Evolutionary conservation across 805 yeast species (phyloP), one percentile per base, ranked within the genome.

Genomic region (Metschnikowia hibisci): DNA sequence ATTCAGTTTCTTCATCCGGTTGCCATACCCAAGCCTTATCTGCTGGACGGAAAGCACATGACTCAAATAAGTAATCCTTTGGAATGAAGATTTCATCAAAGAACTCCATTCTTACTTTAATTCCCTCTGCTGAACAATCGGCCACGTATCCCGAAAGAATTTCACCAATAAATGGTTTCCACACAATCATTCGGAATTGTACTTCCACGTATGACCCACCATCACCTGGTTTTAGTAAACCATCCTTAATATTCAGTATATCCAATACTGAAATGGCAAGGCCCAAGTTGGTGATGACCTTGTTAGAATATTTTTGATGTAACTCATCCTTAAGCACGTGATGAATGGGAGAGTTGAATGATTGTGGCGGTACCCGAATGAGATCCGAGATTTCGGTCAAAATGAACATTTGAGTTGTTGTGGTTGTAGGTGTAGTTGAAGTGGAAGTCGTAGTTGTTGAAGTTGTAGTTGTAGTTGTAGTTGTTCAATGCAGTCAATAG

Each of bases 21-120:
- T 80, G 77, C 99, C 99, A 93, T 32, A 90, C 82, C 99, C 99
- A 93, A 10, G 96, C 96, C 58, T 84, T 87, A 50, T 93, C 99
- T 32, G 76, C 80, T 1, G 84, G 69, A 26, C 74, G 71, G 57
- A 76, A 87, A 46, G 69, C 75, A 60, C 88, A 80, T 28, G 77
- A 77, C 57, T 90, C 96, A 60, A 93, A 93, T 34, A 93, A 64
- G 69, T 84, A 75, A 41, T 81, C 73, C 53, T 82, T 82, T 6
- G 98, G 98, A 47, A 93, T 84, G 62, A 87, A 87, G 9, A 93
- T 81, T 62, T 93, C 97, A 61, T 89, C 89, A 60, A 93, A 93
- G 62, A 93, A 85, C 48, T 85, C 96, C 74, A 88, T 74, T 48
- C 82, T 78, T 30, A 87, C 81, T 60, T 87, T 84, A 47, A 93